Evolutionary conservation across 2,329 filamentous ascomycete genomes (phyloP), one percentile per base, ranked within the genome.

Genomic region (Alternaria viburni): DNA sequence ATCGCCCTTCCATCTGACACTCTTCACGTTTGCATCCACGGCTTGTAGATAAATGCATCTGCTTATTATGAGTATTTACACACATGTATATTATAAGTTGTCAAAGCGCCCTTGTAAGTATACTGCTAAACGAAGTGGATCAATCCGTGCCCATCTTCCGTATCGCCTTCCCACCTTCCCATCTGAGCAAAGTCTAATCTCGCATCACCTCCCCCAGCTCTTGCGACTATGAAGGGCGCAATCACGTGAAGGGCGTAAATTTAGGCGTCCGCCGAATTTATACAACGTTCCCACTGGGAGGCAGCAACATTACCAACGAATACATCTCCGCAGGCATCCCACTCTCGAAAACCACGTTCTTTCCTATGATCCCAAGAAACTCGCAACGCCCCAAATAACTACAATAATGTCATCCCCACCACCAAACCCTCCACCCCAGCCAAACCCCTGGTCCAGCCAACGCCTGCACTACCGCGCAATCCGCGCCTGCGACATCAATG

Each of bases 381-480:
- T 11, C 17, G 1, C 21, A 9, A 2, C 15, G 0, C 17, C 0
- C 12, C 12, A 13, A 12, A 36, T 2, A 36, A 32, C 17, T 1
- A 32, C 6, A 51, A 32, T 4, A 51, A 13, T 36, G 17, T 8
- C 26, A 15, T 6, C 8, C 28, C 21, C 32, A 30, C 21, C 49
- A 10, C 30, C 28, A 23, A 51, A 21, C 12, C 10, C 49, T 10
- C 7, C 12, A 5, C 49, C 17, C 17, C 17, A 11, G 10, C 8
- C 49, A 7, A 21, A 23, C 17, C 49, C 49, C 15, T 51, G 49
- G 49, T 36, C 69, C 25, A 70, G 68, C 61, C 43, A 64, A 1
- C 71, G 71, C 32, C 73, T 77, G 6, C 54, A 65, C 55, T 73
- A 71, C 55, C 75, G 73, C 58, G 71, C 72, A 13, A 61, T 76